Base-by-base conservation (phyloP, 495 filamentous ascomycete species). In the Neurospora sp. region DNA sequence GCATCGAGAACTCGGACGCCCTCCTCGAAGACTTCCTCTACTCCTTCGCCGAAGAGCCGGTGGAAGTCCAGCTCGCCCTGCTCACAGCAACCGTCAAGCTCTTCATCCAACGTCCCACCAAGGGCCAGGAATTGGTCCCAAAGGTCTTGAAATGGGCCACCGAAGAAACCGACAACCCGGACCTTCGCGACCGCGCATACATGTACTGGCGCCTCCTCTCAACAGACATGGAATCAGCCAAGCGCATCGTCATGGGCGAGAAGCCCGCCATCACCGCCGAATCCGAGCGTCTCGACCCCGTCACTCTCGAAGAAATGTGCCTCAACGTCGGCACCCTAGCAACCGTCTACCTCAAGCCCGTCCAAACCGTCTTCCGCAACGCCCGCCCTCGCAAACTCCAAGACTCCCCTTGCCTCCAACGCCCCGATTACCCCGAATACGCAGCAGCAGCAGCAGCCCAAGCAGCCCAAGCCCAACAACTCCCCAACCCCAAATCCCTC, bases 181-280 rank as follows among this genome's bases (percentile, higher is more conserved):
- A 99, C 83, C 93, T 99, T 76, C 91, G 96, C 74, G 96, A 99
- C 81, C 89, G 96, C 81, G 96, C 96, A 27, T 99, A 99, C 79
- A 93, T 98, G 70, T 99, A 99, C 85, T 99, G 96, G 96, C 92
- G 96, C 74, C 85, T 99, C 37, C 86, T 99, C n/a, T 98, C 95
- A 23, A 95, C 92, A 70, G 95, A 98, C 77, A 90, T 95, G 20
- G 88, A 93, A 76, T 88, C 97, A 44, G 93, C 96, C 70, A 94
- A 93, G 90, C 93, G 89, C 74, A 93, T 99, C 76, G 91, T 99
- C 66, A 90, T 99, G 60, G 95, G 95, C 6, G 92, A 96, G 70
- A 97, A 97, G 79, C 96, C 96, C 3, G 90, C 94, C 38, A 99
- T 99, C 80, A 91, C 93, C 40, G 93, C 95, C 23, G 98, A 96